A percentile compares a stretch with the other conserved stretches of the same genome.
Conservation (phyloP, 495 filamentous ascomycete species). For the Penicillium turbatum region DNA sequence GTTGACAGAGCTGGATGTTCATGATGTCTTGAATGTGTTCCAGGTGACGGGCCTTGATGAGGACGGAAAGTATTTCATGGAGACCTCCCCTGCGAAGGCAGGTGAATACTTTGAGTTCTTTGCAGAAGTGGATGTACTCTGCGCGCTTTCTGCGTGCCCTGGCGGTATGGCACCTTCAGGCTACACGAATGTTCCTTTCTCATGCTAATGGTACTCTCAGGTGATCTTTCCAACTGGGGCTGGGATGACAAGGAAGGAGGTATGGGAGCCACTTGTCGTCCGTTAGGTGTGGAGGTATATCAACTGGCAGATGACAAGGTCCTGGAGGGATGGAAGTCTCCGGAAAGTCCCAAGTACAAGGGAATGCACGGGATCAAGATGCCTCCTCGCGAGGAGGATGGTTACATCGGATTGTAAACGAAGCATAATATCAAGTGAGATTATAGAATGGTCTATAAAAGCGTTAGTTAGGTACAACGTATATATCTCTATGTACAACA, state of each 20-base stretch:
- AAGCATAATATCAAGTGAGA: background rate
- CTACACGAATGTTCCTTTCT: background rate
- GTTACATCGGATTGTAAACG: conserved; percentile 29
- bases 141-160: conserved; percentile 63
- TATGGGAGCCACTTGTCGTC: conserved; percentile 71
- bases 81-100: conserved; percentile 59
- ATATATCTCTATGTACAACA: background rate
- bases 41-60: conserved; percentile 72
- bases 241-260: conserved; percentile 62
- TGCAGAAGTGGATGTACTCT: conserved; percentile 69
- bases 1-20: conserved; percentile 66
- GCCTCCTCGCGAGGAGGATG: conserved; percentile 32
- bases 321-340: conserved; percentile 56
- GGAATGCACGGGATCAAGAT: conserved; percentile 64
- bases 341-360: conserved; percentile 53
- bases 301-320: conserved; percentile 49
- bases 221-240: conserved; percentile 70
- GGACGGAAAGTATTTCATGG: conserved; percentile 74
- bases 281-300: conserved; percentile 67
- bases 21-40: conserved; percentile 79
- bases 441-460: background rate
- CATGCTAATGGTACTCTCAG: conserved; percentile 41
- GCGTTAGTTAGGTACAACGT: background rate
- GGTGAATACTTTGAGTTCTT: conserved; percentile 74
- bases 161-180: conserved; percentile 34